Base-by-base conservation (phyloP, 2,329 filamentous ascomycete genomes). In the Colletotrichum caudatum region DNA sequence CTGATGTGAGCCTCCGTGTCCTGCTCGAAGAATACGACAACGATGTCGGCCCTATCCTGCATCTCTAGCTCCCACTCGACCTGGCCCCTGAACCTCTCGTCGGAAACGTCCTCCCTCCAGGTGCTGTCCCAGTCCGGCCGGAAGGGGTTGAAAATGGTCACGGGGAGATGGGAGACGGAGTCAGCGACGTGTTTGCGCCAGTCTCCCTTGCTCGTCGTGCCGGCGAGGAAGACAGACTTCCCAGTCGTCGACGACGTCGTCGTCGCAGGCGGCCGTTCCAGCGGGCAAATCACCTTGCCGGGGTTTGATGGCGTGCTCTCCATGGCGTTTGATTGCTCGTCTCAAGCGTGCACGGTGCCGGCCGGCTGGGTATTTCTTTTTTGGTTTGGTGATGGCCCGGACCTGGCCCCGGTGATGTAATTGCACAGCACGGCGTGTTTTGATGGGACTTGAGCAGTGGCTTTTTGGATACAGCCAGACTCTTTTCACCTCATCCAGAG, bases 61-160 rank as follows among this genome's bases (percentile, higher is more conserved):
- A 84, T 88, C 20, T 85, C 81, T 2, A 92, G 81, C 80, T 92
- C 90, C 90, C 90, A 92, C 39, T 84, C 78, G 0, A 89, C 84
- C 77, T 92, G 90, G 50, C 85, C 78, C 11, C 78, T 78, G 78
- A 88, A 91, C 0, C 80, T 82, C 3, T 74, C 72, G 69, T 85
- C 84, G 0, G 80, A 77, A 23, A 84, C 79, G 60, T 89, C 84
- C 64, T 90, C 86, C 18, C 73, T 79, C 84, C 87, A 89, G 1
- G 79, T 83, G 11, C 78, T 76, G 75, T 90, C 84, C 90, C 90
- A 92, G 76, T 88, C 83, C 6, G 80, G 69, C 1, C 89, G 85
- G 11, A 84, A 80, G 0, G 90, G 90, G 74, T 92, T 88, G 77
- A 86, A 82, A 72, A 92, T 78, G 1, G 86, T 89, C 69, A 91